Evolutionary conservation across 345 rosid genomes (phyloP).

Genomic region (Heritiera fomes): DNA sequence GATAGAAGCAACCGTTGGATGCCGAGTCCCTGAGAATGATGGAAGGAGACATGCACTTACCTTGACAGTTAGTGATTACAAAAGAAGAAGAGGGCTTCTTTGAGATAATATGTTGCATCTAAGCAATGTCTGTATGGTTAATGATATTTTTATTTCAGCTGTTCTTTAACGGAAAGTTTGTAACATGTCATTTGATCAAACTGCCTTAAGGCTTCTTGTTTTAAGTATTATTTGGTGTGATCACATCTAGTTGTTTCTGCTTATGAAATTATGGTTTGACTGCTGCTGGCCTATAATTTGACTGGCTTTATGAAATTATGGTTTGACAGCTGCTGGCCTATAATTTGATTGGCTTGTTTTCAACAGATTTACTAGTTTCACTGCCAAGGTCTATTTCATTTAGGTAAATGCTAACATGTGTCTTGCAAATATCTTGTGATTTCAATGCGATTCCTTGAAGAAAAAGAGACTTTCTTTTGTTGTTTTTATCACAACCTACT

Average conservation of each 20-base stretch:
- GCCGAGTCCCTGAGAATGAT: constrained; percentile 77
- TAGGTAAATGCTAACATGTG: no score
- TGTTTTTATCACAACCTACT: no score
- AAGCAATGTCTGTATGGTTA: background rate
- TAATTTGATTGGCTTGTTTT: background rate
- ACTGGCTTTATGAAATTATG: background rate
- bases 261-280: background rate
- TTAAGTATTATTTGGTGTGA: background rate
- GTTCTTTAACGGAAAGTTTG: background rate
- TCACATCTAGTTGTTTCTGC: background rate
- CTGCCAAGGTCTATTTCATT: background rate
- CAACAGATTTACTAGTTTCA: background rate
- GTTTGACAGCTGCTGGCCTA: no score
- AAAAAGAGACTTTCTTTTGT: no score
- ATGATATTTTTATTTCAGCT: background rate
- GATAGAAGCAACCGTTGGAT: constrained; percentile 87
- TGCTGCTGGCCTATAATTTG: no score
- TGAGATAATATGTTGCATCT: constrained; percentile 33
- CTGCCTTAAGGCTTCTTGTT: background rate
- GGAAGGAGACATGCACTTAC: constrained; percentile 86
- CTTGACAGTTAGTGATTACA: constrained; percentile 93
- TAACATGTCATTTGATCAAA: background rate
- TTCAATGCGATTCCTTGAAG: background rate
- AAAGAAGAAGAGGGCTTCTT: constrained; percentile 97
- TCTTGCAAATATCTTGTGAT: no score